These are phyloP conservation scores for Pleurostoma richardsiae DNA, from an alignment of 2,329 filamentous ascomycete genomes.

Conservation along the genomic window DNA sequence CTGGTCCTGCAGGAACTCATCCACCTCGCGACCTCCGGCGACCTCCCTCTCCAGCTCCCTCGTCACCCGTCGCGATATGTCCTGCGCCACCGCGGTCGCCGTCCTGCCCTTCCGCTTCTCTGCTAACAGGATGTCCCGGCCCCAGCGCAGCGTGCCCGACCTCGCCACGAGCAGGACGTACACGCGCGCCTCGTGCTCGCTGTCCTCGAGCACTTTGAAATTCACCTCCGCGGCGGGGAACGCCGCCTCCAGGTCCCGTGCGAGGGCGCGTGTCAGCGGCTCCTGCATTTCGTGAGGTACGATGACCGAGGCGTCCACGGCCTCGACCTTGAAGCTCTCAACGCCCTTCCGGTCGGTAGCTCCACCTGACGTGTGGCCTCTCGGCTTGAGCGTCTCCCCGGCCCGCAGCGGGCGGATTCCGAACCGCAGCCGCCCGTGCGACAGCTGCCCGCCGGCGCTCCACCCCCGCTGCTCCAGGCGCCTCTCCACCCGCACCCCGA, in stretches of 20 bases:
- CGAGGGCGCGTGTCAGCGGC: conserved; percentile 32
- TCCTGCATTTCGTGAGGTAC: conserved; percentile 38
- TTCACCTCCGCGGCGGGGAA: conserved; percentile 38
- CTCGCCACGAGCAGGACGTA: conserved; percentile 54
- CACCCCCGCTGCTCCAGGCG: conserved; percentile 43
- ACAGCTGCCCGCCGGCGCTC: conserved; percentile 30
- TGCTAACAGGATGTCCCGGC: conserved; percentile 36
- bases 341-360: conserved; percentile 9
- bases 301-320: conserved; percentile 46
- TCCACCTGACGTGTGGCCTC: conserved; percentile 12
- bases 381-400: conserved; percentile 18
- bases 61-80: conserved; percentile 40
- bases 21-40: conserved; percentile 38
- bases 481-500: conserved; percentile 41
- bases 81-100: conserved; percentile 18
- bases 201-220: conserved; percentile 46
- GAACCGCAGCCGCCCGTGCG: conserved; percentile 38
- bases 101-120: conserved; percentile 12
- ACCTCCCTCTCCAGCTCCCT: conserved; percentile 40
- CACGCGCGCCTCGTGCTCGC: conserved; percentile 42
- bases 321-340: conserved; percentile 25
- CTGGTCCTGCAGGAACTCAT: conserved; percentile 57
- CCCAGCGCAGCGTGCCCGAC: conserved; percentile 40
- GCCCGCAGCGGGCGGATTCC: conserved; percentile 32
- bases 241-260: conserved; percentile 28